phyloP scores from a whole-genome alignment of 441 rosid species.

The Pelargonium australe region DNA sequence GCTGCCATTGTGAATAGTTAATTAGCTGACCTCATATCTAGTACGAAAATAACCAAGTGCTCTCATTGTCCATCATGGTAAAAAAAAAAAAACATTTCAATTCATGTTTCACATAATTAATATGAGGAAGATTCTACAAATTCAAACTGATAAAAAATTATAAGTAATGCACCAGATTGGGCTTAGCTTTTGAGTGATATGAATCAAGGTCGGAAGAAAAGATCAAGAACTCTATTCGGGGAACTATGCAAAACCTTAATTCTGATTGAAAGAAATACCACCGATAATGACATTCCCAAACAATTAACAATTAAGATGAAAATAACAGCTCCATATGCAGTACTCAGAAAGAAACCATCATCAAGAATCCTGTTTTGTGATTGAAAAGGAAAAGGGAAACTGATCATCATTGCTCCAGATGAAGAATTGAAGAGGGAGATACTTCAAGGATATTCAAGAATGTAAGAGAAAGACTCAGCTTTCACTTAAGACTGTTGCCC shows the following conservation, averaged over 20 bases:
- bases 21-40: no score
- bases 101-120: no score
- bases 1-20: no score
- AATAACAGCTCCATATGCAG: background rate
- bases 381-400: background rate
- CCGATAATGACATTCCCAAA: background rate
- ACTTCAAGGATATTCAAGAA: background rate
- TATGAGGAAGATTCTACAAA: no score
- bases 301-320: background rate
- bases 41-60: no score
- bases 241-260: background rate
- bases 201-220: no score
- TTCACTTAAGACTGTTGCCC: background rate
- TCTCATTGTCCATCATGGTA: no score
- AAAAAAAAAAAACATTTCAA: no score
- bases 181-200: no score
- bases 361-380: background rate
- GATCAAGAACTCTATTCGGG: background rate
- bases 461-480: background rate
- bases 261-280: no score
- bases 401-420: background rate
- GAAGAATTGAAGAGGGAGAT: background rate
- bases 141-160: no score
- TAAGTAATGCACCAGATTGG: no score
- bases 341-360: background rate